Evolutionary conservation across 495 filamentous ascomycete species (phyloP).

Genomic region (Tuber calosporum): DNA sequence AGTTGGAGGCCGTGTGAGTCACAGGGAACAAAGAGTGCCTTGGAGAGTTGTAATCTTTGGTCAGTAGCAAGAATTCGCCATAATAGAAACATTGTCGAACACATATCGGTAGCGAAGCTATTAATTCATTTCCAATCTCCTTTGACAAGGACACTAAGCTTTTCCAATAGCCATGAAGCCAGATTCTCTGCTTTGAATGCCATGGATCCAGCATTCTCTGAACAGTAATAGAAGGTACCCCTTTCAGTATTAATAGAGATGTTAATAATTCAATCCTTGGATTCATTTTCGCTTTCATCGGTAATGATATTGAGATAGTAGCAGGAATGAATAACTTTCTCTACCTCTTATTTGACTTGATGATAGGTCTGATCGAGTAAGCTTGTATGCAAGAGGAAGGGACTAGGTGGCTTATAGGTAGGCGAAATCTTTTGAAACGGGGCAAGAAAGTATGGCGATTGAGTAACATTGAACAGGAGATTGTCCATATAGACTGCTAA

Average conservation of each 20-base stretch:
- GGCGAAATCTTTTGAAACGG: too few relatives aligned
- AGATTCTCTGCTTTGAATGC: neutral
- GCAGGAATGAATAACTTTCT: neutral
- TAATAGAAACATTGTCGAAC: neutral
- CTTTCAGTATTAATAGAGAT: neutral
- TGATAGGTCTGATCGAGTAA: neutral
- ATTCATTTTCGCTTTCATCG: conserved; percentile 4
- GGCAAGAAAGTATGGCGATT: too few relatives aligned
- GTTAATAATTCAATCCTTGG: conserved; percentile 2
- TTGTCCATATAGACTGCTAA: too few relatives aligned
- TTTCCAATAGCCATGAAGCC: neutral
- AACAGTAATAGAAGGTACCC: conserved; percentile 3
- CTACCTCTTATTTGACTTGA: neutral
- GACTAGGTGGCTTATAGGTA: too few relatives aligned
- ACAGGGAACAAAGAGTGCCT: too few relatives aligned
- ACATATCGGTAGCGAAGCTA: neutral
- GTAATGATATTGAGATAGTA: conserved; percentile 7
- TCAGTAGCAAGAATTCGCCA: neutral
- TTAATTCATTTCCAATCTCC: neutral
- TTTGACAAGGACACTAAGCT: neutral
- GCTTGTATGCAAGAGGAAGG: too few relatives aligned
- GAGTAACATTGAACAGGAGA: too few relatives aligned
- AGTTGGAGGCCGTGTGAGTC: neutral
- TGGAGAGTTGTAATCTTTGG: too few relatives aligned
- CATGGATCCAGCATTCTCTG: neutral